Conservation (phyloP, 495 filamentous ascomycete species). For the Tuber brumale region DNA sequence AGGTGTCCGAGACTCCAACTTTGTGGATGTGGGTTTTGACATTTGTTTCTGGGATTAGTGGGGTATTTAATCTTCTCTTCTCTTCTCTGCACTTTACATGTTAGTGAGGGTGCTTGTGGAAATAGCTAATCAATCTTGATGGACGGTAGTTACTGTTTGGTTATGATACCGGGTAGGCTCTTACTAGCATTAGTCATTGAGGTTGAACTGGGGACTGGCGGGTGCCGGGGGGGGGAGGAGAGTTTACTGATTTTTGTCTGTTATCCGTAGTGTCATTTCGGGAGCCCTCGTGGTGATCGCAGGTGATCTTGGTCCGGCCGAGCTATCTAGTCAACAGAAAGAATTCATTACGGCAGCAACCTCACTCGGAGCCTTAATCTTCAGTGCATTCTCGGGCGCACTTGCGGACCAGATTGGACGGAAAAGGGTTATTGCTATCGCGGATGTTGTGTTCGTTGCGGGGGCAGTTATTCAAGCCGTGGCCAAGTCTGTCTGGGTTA, state of each 20-base stretch:
- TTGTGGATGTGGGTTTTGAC: constrained; percentile 63
- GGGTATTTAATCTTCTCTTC: constrained; percentile 38
- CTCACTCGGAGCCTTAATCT: constrained; percentile 68
- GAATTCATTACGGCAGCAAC: constrained; percentile 76
- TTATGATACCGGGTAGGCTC: constrained; percentile 52
- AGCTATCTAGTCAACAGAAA: constrained; percentile 69
- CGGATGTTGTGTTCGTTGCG: constrained; percentile 68
- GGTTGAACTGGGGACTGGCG: neutral
- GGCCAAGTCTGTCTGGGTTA: constrained; percentile 55
- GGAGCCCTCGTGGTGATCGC: constrained; percentile 74
- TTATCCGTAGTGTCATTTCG: constrained; percentile 75
- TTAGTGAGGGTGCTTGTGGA: constrained; percentile 8
- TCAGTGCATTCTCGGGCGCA: constrained; percentile 64
- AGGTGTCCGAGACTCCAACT: constrained; percentile 19
- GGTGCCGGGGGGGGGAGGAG: neutral
- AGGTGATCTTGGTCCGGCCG: constrained; percentile 58
- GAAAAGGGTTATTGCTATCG: constrained; percentile 66
- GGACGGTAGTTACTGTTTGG: constrained; percentile 63
- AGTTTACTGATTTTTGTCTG: constrained; percentile 44
- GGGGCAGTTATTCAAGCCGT: constrained; percentile 67
- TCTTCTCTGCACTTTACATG: neutral
- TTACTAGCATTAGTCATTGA: neutral
- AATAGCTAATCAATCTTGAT: neutral
- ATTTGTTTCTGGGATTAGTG: constrained; percentile 73
- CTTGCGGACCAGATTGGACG: constrained; percentile 69